Conservation (phyloP, 2,329 filamentous ascomycete species). For the Aspergillus floridensis region DNA sequence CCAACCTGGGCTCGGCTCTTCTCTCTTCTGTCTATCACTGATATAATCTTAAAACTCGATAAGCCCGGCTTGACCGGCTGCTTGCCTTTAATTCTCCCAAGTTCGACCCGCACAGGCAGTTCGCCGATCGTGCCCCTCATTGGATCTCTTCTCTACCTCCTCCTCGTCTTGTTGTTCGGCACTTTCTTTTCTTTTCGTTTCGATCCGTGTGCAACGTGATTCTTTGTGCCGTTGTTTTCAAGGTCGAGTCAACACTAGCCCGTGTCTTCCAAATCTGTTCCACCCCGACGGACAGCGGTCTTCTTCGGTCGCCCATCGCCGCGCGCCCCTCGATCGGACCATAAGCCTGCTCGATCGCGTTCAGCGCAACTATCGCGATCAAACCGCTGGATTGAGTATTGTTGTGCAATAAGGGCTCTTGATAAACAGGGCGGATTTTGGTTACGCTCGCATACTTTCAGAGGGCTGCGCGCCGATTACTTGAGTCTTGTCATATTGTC, state of each 20-base stretch:
- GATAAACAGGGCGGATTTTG: neutral
- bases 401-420: neutral
- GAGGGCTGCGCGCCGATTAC: neutral
- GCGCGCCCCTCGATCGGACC: neutral
- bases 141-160: constrained; percentile 5
- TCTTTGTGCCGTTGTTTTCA: neutral
- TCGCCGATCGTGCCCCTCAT: neutral
- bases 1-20: too few relatives aligned
- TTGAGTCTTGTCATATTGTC: neutral
- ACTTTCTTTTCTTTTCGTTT: neutral
- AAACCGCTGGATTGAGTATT: neutral
- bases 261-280: neutral
- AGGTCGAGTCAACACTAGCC: neutral
- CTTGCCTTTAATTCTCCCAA: neutral
- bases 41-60: neutral
- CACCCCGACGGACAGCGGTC: neutral
- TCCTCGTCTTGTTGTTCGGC: constrained; percentile 2
- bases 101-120: neutral
- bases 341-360: neutral
- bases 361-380: neutral
- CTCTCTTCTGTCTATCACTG: neutral
- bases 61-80: neutral
- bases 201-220: neutral
- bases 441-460: neutral
- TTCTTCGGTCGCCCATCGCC: neutral